These are phyloP conservation scores for Venturia aucupariae DNA, from an alignment of 2,329 filamentous ascomycete genomes.

Conservation along the genomic window DNA sequence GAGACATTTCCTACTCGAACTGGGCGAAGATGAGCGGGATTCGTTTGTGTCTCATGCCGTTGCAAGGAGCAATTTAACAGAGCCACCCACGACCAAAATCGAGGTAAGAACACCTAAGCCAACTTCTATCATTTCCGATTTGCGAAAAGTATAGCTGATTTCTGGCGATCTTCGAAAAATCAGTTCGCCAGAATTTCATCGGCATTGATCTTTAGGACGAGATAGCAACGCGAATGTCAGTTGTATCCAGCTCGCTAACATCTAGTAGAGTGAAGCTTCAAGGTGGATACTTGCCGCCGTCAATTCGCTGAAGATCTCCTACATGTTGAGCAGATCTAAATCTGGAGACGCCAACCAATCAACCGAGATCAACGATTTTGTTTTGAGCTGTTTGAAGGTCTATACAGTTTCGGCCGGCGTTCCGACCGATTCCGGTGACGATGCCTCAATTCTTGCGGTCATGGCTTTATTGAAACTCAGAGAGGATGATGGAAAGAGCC, in stretches of 20 bases:
- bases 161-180: not conserved
- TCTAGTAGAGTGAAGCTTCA: not conserved
- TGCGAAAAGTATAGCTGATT: not conserved
- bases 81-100: not conserved
- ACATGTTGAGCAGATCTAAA: constrained; percentile 6
- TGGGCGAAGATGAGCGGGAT: constrained; percentile 2
- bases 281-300: not conserved
- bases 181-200: not conserved
- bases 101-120: not conserved
- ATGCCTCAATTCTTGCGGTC: constrained; percentile 13
- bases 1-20: not conserved
- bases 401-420: not conserved
- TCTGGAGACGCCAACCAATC: not conserved
- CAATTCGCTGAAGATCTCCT: constrained; percentile 12
- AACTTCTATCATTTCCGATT: not conserved
- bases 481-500: not conserved
- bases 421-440: not conserved
- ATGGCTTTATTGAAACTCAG: constrained; percentile 10
- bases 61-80: not conserved
- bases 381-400: constrained; percentile 5
- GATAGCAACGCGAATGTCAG: not conserved
- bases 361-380: not conserved
- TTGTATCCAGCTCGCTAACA: not conserved
- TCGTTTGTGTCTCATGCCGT: not conserved
- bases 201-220: not conserved